These are phyloP conservation scores for Mortierella sp. DNA, from an alignment of 371 early-diverging fungal species.

Conservation along the genomic window DNA sequence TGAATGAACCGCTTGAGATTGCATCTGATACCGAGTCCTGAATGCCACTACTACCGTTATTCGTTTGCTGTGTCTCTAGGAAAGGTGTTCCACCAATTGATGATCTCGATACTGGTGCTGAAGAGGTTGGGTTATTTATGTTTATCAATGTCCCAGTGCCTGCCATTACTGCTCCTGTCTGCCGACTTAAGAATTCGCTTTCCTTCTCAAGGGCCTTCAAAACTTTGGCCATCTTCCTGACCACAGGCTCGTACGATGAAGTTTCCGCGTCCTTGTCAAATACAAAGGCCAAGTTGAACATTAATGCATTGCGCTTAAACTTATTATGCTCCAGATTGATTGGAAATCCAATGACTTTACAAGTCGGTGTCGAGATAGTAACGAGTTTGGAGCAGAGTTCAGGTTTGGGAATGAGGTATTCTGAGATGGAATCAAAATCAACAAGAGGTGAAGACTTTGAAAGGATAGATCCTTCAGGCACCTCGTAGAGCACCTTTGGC, in stretches of 20 bases:
- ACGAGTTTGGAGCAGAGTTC: slow-evolving; percentile 84
- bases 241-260: slow-evolving; percentile 83
- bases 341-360: slow-evolving; percentile 86
- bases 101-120: not conserved
- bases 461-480: slow-evolving; percentile 83
- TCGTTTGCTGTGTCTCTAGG: not conserved
- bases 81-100: not conserved
- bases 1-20: not conserved
- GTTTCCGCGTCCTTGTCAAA: slow-evolving; percentile 85
- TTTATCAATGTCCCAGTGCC: slow-evolving; percentile 14
- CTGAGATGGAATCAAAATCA: slow-evolving; percentile 89
- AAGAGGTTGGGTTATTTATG: not conserved
- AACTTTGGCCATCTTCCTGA: slow-evolving; percentile 83
- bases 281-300: slow-evolving; percentile 92
- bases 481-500: slow-evolving; percentile 85
- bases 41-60: not conserved
- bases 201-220: slow-evolving; percentile 84
- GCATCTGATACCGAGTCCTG: slow-evolving; percentile 18
- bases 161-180: slow-evolving; percentile 45
- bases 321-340: slow-evolving; percentile 79
- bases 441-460: slow-evolving; percentile 66
- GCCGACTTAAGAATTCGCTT: slow-evolving; percentile 73
- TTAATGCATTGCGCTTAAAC: slow-evolving; percentile 85
- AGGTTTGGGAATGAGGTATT: slow-evolving; percentile 89
- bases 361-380: slow-evolving; percentile 76